Evolutionary conservation across 139 green algal genomes (phyloP).

Genomic region (Coelastrella sp.): DNA sequence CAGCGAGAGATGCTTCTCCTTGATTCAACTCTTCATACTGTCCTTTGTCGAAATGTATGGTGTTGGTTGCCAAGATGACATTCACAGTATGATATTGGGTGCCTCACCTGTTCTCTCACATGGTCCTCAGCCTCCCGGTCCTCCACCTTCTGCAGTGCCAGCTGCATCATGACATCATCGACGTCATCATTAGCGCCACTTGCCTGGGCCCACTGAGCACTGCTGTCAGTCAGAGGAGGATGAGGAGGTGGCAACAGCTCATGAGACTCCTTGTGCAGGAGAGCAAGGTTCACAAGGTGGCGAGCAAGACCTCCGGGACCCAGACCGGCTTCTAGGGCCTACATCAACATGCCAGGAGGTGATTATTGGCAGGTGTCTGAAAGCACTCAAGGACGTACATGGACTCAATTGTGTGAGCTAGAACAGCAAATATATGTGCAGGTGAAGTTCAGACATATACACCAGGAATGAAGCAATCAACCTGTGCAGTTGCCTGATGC

Average conservation of each 20-base stretch:
- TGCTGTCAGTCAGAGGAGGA: not conserved
- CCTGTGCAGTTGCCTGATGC: no score
- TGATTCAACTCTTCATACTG: no score
- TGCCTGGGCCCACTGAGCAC: slow-evolving; percentile 32
- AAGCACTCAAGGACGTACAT: no score
- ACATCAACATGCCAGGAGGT: not conserved
- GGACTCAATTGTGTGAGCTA: no score
- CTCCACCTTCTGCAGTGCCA: slow-evolving; percentile 9
- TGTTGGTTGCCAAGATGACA: no score
- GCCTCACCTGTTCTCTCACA: not conserved
- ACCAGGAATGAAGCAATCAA: no score
- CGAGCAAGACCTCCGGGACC: slow-evolving; percentile 69
- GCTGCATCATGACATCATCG: slow-evolving; percentile 1
- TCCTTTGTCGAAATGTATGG: no score
- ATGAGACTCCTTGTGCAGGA: not conserved
- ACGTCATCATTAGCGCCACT: slow-evolving; percentile 22
- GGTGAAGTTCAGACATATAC: no score
- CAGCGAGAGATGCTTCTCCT: no score
- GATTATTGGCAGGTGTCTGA: no score
- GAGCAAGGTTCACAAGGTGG: slow-evolving; percentile 66
- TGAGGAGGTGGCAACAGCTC: slow-evolving; percentile 14
- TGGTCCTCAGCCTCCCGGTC: not conserved
- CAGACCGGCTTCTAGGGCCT: slow-evolving; percentile 77
- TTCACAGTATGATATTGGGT: no score
- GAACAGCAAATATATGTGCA: no score